Percentiles rank a stretch among this genome's conserved stretches.
Evolutionary conservation across 140 eudicot species (phyloP).

Genomic region (Bidens hawaiensis): DNA sequence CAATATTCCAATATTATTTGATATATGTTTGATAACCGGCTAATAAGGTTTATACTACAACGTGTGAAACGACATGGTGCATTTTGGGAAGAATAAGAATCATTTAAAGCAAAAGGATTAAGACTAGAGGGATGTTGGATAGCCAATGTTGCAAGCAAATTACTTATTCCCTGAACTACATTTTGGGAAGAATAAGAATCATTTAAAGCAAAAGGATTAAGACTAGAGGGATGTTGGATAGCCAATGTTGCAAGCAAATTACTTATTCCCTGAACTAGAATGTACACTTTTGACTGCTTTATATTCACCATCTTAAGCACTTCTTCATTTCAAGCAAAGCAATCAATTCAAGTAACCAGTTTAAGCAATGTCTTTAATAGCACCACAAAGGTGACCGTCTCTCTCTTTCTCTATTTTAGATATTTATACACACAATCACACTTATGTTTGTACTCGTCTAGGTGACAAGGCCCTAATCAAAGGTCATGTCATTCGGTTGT

Average conservation of each 20-base stretch:
- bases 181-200: no score
- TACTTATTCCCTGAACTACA: no score
- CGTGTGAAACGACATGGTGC: neutral
- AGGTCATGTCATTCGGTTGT: neutral
- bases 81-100: neutral
- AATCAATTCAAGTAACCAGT: neutral
- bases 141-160: no score
- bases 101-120: neutral
- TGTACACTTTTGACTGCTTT: constrained; percentile 13
- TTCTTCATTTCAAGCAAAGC: neutral
- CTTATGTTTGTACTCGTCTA: neutral
- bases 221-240: neutral
- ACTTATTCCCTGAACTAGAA: constrained; percentile 18
- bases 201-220: constrained; percentile 5
- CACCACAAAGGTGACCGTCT: constrained; percentile 15
- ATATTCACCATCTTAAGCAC: neutral
- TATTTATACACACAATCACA: neutral
- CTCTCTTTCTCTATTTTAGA: neutral
- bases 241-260: constrained; percentile 32
- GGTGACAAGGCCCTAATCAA: neutral
- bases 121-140: neutral
- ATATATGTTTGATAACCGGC: neutral
- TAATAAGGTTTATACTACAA: neutral
- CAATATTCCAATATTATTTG: neutral
- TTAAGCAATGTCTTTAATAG: constrained; percentile 4